Conservation (phyloP, 768 basidiomycete species). For the Chalciporus pseudorubinellus region DNA sequence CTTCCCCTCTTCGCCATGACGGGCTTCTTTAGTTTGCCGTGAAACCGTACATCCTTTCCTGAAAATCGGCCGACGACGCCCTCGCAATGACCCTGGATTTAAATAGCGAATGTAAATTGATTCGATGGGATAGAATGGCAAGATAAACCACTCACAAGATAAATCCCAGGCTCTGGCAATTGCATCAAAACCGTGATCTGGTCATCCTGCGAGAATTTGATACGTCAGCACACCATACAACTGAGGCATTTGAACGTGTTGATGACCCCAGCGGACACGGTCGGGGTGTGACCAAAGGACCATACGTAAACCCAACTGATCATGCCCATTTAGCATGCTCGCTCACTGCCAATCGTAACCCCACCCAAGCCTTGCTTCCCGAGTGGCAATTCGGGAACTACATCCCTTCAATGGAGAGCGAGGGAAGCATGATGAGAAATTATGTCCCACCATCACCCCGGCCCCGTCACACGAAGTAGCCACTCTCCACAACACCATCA, state of each 20-base stretch:
- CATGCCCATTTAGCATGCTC: too few relatives aligned
- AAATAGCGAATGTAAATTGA: neutral
- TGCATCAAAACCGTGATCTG: slow-evolving; percentile 79
- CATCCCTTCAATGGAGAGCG: neutral
- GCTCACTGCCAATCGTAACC: too few relatives aligned
- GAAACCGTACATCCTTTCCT: slow-evolving; percentile 63
- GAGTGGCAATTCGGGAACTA: neutral
- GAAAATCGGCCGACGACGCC: slow-evolving; percentile 79
- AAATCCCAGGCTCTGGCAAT: slow-evolving; percentile 52
- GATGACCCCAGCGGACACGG: neutral
- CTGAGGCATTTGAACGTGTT: neutral
- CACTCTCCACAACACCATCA: too few relatives aligned
- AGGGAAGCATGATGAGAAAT: neutral
- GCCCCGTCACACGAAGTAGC: too few relatives aligned
- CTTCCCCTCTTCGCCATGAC: slow-evolving; percentile 66
- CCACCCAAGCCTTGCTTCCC: too few relatives aligned
- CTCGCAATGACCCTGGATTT: slow-evolving; percentile 74
- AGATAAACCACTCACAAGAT: slow-evolving; percentile 50
- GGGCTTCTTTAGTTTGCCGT: slow-evolving; percentile 73
- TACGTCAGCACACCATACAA: slow-evolving; percentile 9
- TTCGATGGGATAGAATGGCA: neutral
- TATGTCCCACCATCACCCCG: neutral
- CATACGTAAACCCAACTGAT: neutral
- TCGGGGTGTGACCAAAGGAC: too few relatives aligned
- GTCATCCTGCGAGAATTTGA: slow-evolving; percentile 56